Base-by-base conservation (phyloP, 192 early-diverging fungal species). In the Coemansia sp. region DNA sequence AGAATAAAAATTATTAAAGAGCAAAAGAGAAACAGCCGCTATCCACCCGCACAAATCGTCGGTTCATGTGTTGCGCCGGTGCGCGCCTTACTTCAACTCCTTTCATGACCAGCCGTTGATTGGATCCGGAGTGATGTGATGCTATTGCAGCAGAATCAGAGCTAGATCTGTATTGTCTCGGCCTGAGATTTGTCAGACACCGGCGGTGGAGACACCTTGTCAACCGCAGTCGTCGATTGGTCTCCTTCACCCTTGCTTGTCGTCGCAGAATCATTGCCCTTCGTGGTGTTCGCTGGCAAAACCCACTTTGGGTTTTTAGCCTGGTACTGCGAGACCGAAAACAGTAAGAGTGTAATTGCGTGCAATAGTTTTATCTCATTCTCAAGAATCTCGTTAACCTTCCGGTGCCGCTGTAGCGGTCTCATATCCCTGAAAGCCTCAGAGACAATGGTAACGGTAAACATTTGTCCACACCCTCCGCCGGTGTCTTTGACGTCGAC, bases 401-500 rank as follows among this genome's bases (percentile, higher is more conserved):
- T 74, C 54, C 90, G 84, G 73, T 97, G 95, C 67, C 95, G 94
- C 68, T 93, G 91, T 10, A 98, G 80, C 61, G 90, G 84, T 3
- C 68, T 68, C 67, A 89, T 44, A 8, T 85, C 90, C 61, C 90
- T 81, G 80, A 98, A 97, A 40, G 75, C 62, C 2, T 84, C 76
- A 41, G 89, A 92, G 4, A 88, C 86, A 64, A 98, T 87, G 33
- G 89, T 86, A 57, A 96, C 88, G 31, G 87, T 85, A 70, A 94
- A 97, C 93, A 94, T 94, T 59, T 88, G 88, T 21, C 96, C 96
- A 75, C 96, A 98, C 3, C 96, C 96, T 46, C 92, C 91, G 9
- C 73, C 64, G 0, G 60, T 29, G 31, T 83, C 77, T 2, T 44
- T 46, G 8, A 78, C 50, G 5, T 51, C 24, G 19, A 83, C 48